Evolutionary conservation across 2,329 filamentous ascomycete genomes (phyloP).

Genomic region (Colletotrichum falcatum): DNA sequence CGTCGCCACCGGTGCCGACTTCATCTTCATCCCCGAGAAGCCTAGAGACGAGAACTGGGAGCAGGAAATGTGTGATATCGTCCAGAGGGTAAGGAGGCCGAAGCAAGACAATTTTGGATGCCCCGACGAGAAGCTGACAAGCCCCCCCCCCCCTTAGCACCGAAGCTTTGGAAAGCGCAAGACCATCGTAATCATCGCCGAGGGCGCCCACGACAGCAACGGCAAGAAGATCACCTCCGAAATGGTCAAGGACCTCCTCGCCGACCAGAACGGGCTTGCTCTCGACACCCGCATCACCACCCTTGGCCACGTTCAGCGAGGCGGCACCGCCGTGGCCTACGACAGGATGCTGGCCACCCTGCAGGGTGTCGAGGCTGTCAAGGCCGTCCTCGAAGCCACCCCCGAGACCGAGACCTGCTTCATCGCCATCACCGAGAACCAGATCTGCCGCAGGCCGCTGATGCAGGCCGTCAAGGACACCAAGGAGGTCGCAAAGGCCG

Average conservation of each 20-base stretch:
- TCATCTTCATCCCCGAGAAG: slow-evolving; percentile 96
- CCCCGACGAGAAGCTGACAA: slow-evolving; percentile 22
- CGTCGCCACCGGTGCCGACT: slow-evolving; percentile 94
- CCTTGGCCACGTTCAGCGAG: slow-evolving; percentile 96
- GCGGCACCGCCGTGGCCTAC: slow-evolving; percentile 91
- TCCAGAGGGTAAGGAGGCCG: slow-evolving; percentile 70
- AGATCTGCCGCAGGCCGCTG: slow-evolving; percentile 90
- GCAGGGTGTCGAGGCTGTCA: slow-evolving; percentile 94
- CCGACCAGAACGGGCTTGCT: slow-evolving; percentile 78
- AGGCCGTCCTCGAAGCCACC: slow-evolving; percentile 88
- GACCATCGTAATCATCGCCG: slow-evolving; percentile 97
- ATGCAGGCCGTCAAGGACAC: slow-evolving; percentile 91
- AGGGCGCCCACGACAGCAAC: slow-evolving; percentile 88
- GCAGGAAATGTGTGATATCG: slow-evolving; percentile 84
- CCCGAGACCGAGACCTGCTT: slow-evolving; percentile 92
- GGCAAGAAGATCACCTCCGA: slow-evolving; percentile 85
- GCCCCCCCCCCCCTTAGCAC: slow-evolving; percentile 66
- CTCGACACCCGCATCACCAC: slow-evolving; percentile 96
- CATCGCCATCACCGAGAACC: slow-evolving; percentile 97
- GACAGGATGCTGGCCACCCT: slow-evolving; percentile 93
- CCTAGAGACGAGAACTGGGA: slow-evolving; percentile 90
- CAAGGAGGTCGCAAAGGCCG: slow-evolving; percentile 84
- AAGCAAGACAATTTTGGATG: neutral
- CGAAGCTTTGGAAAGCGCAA: slow-evolving; percentile 91
- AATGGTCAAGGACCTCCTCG: slow-evolving; percentile 90